Percentiles rank a stretch among this genome's conserved stretches.
Evolutionary conservation across 2,329 filamentous ascomycete genomes (phyloP).

Genomic region (Epichloe sp.): DNA sequence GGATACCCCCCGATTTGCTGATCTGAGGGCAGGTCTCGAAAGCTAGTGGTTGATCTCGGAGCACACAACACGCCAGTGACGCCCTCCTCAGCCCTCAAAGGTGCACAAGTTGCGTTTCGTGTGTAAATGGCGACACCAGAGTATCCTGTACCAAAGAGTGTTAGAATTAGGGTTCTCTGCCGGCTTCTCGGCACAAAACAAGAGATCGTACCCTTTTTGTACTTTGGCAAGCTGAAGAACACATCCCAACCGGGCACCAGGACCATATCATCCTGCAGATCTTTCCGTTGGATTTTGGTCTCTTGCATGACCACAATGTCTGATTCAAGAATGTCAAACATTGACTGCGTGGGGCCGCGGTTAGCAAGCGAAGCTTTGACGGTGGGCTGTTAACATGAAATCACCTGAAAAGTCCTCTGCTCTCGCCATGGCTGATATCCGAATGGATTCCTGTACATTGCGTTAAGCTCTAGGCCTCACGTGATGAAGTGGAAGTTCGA

Average conservation of each 20-base stretch:
- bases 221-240: conserved; percentile 81
- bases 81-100: conserved; percentile 88
- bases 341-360: conserved; percentile 38
- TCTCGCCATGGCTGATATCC: conserved; percentile 74
- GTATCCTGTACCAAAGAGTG: conserved; percentile 50
- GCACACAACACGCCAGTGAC: conserved; percentile 67
- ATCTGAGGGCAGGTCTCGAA: conserved; percentile 58
- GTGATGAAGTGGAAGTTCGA: neutral
- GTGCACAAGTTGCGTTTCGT: conserved; percentile 69
- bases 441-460: conserved; percentile 54
- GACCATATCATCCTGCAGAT: conserved; percentile 90
- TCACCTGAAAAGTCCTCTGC: conserved; percentile 54
- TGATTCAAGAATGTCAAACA: conserved; percentile 88
- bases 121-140: conserved; percentile 95
- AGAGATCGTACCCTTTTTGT: conserved; percentile 67
- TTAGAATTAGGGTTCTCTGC: neutral
- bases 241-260: conserved; percentile 91
- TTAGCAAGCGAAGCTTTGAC: neutral
- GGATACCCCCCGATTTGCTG: conserved; percentile 92
- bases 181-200: neutral
- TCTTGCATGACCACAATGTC: conserved; percentile 95
- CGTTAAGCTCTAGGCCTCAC: neutral
- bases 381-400: neutral
- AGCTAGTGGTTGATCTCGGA: conserved; percentile 57
- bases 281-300: conserved; percentile 88